Evolutionary conservation across 129 eudicot genomes (phyloP), one percentile per base, ranked within the genome.

Genomic region (Chrysanthemum makinoi): DNA sequence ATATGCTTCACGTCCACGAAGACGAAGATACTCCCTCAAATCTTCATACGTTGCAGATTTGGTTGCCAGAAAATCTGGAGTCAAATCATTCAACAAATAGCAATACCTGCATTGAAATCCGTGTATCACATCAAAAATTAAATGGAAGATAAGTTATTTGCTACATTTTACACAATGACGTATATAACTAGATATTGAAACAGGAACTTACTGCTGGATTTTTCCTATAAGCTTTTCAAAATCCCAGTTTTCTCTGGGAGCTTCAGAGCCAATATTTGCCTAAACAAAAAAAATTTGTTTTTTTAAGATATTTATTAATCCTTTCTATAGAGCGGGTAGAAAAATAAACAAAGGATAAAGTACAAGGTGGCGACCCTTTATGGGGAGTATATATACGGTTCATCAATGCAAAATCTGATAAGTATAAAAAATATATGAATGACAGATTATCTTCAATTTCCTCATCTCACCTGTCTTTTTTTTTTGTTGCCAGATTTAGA

Each of bases 211-310:
- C 99, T 95, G 99, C 74, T 90, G 96, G 62, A 95, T 77, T 71
- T 95, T 95, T 49, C 89, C 86, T 72, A 88, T 77, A 61, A 95
- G 97, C 81, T 90, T 95, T 62, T 83, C 96, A 73, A 90, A 86
- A 78, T 95, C 99, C 99, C 99, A 95, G 81, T 85, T 90, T 72
- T 90, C 99, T 75, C 83, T 88, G 6, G 97, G 97, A 79, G 93
- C 89, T 75, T 95, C 99, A 70, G 91, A 72, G 61, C 89, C 99
- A 77, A 95, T 86, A 82, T 95, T 95, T 84, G 99, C 99, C 99
- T 95, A 74, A 63, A 28, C 60, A 35, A 9, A 65, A 6, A 49
- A 0, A 11, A 57, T 2, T 33, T 30, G 1, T 17, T 22, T 53
- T 43, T 9, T 39, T 26, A 57, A 57, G 5, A 18, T 48, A 76